phyloP scores from a whole-genome alignment of 768 basidiomycete genomes.

The Boletus reticulatus region DNA sequence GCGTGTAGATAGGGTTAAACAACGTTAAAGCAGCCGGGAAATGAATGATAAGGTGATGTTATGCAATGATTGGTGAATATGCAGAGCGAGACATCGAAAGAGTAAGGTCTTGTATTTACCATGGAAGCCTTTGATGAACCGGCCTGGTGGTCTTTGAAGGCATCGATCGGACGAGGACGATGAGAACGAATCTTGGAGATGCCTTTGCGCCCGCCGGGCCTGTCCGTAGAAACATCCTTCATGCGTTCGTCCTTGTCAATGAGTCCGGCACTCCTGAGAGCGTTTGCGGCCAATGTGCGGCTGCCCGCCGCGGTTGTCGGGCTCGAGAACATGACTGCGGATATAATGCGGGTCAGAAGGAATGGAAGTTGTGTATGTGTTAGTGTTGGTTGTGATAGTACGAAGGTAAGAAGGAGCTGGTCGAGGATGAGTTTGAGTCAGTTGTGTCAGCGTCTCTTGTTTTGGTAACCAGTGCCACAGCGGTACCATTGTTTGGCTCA shows the following conservation, averaged over 20 bases:
- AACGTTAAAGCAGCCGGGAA: slow-evolving; percentile 11
- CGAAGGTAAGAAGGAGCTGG: slow-evolving; percentile 13
- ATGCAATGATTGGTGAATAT: slow-evolving; percentile 30
- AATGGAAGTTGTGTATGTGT: background rate
- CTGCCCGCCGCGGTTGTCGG: slow-evolving; percentile 57
- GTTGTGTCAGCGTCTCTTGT: slow-evolving; percentile 25
- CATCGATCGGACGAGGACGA: slow-evolving; percentile 58
- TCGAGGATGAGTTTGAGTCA: slow-evolving; percentile 14
- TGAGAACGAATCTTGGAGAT: slow-evolving; percentile 59
- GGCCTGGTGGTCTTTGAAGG: slow-evolving; percentile 47
- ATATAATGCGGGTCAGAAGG: background rate
- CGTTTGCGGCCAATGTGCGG: slow-evolving; percentile 56
- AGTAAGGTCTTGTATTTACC: slow-evolving; percentile 63
- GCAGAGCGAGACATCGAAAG: slow-evolving; percentile 20
- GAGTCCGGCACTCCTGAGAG: slow-evolving; percentile 69
- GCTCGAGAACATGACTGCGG: slow-evolving; percentile 52
- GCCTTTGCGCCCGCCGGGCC: slow-evolving; percentile 72
- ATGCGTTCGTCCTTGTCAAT: slow-evolving; percentile 75
- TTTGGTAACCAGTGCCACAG: slow-evolving; percentile 18
- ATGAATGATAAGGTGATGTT: slow-evolving; percentile 14
- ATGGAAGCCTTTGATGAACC: slow-evolving; percentile 48
- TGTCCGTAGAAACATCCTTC: slow-evolving; percentile 63
- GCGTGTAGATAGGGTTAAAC: slow-evolving; percentile 16
- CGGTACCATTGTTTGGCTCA: slow-evolving; percentile 20
- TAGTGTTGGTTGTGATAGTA: slow-evolving; percentile 13